Conservation (phyloP, 2,329 filamentous ascomycete species). For the Penicillium sp. region DNA sequence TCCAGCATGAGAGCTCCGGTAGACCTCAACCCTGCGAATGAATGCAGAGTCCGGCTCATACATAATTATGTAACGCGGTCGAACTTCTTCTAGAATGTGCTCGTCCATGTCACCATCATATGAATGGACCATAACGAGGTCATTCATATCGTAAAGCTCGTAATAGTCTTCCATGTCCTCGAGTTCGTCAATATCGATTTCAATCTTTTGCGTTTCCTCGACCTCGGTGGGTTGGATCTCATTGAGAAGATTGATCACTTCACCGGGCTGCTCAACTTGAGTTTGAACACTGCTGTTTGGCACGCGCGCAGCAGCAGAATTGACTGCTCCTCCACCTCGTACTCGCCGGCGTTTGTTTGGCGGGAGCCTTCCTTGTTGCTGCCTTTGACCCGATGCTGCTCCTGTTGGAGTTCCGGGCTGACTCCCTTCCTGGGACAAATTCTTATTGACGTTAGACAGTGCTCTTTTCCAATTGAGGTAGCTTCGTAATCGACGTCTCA, state of each 20-base stretch:
- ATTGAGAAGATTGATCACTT: conserved; percentile 79
- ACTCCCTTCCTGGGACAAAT: conserved; percentile 33
- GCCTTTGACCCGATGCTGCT: conserved; percentile 18
- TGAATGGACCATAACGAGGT: conserved; percentile 84
- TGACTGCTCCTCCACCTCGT: conserved; percentile 70
- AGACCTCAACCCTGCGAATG: conserved; percentile 91
- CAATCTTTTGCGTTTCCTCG: conserved; percentile 69
- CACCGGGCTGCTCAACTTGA: conserved; percentile 73
- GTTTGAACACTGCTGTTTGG: conserved; percentile 74
- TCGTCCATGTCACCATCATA: conserved; percentile 97
- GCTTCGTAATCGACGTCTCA: conserved; percentile 80
- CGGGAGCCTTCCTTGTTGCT: conserved; percentile 66
- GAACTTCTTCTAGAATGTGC: conserved; percentile 90
- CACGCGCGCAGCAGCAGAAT: conserved; percentile 60
- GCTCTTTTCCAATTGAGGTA: conserved; percentile 91
- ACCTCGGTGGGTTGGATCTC: conserved; percentile 79
- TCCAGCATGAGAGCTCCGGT: conserved; percentile 89
- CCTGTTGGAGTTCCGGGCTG: conserved; percentile 22
- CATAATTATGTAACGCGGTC: conserved; percentile 95
- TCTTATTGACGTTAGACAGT: conserved; percentile 75
- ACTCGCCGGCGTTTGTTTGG: conserved; percentile 83
- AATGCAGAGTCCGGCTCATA: conserved; percentile 96
- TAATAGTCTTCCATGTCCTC: conserved; percentile 93
- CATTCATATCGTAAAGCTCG: conserved; percentile 85
- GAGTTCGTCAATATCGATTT: conserved; percentile 73